Conservation (phyloP, 129 eudicot genomes). For the Artemisia tridentata region DNA sequence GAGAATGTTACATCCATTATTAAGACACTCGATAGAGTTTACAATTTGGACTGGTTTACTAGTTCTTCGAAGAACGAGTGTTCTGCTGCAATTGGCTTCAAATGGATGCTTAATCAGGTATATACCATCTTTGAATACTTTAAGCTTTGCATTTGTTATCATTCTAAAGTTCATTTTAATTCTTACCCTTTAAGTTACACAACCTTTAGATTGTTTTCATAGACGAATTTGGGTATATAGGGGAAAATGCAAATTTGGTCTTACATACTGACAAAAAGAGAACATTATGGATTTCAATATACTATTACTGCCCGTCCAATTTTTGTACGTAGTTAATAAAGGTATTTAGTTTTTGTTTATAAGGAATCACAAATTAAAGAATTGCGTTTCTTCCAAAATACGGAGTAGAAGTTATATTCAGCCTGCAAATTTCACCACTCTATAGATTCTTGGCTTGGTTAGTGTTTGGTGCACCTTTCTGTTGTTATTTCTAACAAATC, state of each 20-base stretch:
- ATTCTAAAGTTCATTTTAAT: neutral
- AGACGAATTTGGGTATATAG: neutral
- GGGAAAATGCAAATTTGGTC: neutral
- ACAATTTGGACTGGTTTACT: constrained; percentile 56
- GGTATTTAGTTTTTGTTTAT: too few relatives aligned
- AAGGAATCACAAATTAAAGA: too few relatives aligned
- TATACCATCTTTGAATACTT: too few relatives aligned
- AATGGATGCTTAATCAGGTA: constrained; percentile 78
- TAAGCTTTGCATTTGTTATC: too few relatives aligned
- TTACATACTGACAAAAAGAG: neutral
- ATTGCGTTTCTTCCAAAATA: too few relatives aligned
- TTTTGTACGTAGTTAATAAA: too few relatives aligned
- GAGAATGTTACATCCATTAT: constrained; percentile 37
- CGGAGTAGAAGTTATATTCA: too few relatives aligned
- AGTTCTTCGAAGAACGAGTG: constrained; percentile 65
- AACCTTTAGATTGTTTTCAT: neutral
- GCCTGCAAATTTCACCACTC: neutral
- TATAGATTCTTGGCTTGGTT: neutral
- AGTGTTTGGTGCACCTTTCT: too few relatives aligned
- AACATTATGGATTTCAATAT: neutral
- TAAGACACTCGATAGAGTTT: constrained; percentile 43
- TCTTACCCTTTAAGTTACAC: constrained; percentile 19
- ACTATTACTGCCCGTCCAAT: too few relatives aligned
- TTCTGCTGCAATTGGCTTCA: constrained; percentile 62
- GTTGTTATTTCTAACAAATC: neutral